Conservation (phyloP, 2,329 filamentous ascomycete species). For the Nothopassalora personata region DNA sequence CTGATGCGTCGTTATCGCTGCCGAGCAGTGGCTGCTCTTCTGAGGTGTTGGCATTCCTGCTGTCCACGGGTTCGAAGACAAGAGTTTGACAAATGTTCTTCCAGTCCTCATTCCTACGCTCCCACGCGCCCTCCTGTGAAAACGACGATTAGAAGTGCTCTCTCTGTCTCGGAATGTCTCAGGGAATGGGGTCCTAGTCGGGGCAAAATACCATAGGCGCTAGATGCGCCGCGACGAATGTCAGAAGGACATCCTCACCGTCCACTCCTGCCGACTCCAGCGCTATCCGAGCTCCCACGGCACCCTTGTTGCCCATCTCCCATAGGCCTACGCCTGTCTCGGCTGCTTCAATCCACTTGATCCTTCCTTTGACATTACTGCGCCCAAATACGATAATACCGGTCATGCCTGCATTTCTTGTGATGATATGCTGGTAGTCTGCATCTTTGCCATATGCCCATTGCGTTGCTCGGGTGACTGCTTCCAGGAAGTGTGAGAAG, state of each 20-base stretch:
- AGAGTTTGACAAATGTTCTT: conserved; percentile 72
- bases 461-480: conserved; percentile 44
- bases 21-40: conserved; percentile 16
- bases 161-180: too few relatives aligned
- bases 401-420: conserved; percentile 81
- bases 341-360: conserved; percentile 67
- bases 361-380: conserved; percentile 50
- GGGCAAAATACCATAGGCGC: conserved; percentile 57
- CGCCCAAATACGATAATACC: conserved; percentile 79
- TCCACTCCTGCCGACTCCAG: conserved; percentile 39
- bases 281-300: conserved; percentile 69
- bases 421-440: conserved; percentile 63
- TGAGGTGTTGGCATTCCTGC: conserved; percentile 14
- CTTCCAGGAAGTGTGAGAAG: conserved; percentile 63
- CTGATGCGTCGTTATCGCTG: background rate
- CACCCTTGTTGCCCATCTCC: conserved; percentile 94
- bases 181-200: too few relatives aligned
- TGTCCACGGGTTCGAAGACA: conserved; percentile 53
- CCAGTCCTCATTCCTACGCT: conserved; percentile 82
- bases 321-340: conserved; percentile 78
- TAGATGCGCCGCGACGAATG: conserved; percentile 82
- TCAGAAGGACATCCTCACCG: conserved; percentile 53
- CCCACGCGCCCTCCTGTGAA: conserved; percentile 60
- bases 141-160: too few relatives aligned
- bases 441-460: conserved; percentile 57